Evolutionary conservation across 371 early-diverging fungal species (phyloP).

Genomic region (Syncephalastrum monosporum): DNA sequence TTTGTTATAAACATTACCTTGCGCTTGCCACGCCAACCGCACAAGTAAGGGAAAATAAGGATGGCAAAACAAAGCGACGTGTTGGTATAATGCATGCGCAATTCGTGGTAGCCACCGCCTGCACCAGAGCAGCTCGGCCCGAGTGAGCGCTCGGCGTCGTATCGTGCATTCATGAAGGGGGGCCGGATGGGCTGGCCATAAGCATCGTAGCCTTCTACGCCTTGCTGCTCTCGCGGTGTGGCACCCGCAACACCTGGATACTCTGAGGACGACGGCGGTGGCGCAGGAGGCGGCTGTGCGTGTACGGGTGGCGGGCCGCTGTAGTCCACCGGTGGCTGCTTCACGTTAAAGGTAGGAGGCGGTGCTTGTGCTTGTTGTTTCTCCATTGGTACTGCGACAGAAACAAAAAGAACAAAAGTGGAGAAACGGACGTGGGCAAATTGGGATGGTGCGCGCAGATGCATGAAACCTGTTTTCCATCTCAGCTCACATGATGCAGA

Average conservation of each 20-base stretch:
- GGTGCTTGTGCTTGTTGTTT: conserved; percentile 5
- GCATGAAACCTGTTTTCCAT: too few relatives aligned
- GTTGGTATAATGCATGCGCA: conserved; percentile 44
- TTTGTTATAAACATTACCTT: conserved; percentile 23
- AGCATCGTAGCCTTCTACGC: conserved; percentile 34
- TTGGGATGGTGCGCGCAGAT: too few relatives aligned
- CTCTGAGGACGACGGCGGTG: background rate
- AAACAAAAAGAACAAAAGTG: too few relatives aligned
- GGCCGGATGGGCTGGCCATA: conserved; percentile 40
- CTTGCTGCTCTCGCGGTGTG: conserved; percentile 25
- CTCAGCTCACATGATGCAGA: too few relatives aligned
- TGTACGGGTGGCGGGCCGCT: too few relatives aligned
- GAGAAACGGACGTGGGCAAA: too few relatives aligned
- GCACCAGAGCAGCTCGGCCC: conserved; percentile 28
- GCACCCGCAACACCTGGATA: conserved; percentile 40
- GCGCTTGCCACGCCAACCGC: conserved; percentile 41
- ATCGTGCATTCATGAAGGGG: conserved; percentile 34
- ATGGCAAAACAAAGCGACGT: conserved; percentile 31
- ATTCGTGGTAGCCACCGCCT: conserved; percentile 33
- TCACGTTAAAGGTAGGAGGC: background rate
- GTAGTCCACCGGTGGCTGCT: too few relatives aligned
- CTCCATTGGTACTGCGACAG: background rate
- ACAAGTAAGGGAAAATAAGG: conserved; percentile 41
- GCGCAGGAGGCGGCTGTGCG: background rate
- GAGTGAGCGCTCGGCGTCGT: conserved; percentile 35